Evolutionary conservation across 106 monocot genomes (phyloP), one percentile per base, ranked within the genome.

Genomic region (Cymbidium sinense): DNA sequence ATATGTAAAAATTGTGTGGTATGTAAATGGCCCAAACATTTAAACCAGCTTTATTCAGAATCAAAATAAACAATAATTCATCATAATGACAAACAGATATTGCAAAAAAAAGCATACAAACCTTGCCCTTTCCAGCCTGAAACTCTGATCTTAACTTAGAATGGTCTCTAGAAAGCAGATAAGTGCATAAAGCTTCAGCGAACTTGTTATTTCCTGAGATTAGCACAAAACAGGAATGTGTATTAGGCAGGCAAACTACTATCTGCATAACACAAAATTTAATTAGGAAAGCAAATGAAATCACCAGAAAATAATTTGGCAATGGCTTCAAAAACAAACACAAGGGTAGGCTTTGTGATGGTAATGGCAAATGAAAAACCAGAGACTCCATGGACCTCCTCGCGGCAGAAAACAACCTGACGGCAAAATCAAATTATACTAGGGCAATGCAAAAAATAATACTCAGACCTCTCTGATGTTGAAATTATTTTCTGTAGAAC

Each of bases 71-170:
- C 19, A 5, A 71, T 20, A 5, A 47, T 47, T 74, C 12, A 12
- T 74, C 1, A 43, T 37, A 74, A 27, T 25, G 47, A 3, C 0
- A 43, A 25, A 74, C 47, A 12, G 27, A 74, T 28, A 20, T 4
- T 28, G 27, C 10, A 28, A 8, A 17, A 28, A 27, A 7, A 44
- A 74, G 17, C 71, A 8, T 27, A 62, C 77, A 28, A 75, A 98
- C 94, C 96, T 92, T 94, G 54, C 90, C 88, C 54, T 92, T 98
- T 47, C 94, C 92, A 67, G 27, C 79, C 77, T 83, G 94, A 84
- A 94, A 88, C 81, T 94, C 90, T 30, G 64, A 78, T 50, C 90
- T 98, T 81, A 98, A 83, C 34, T 76, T 92, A 12, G 30, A 83
- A 79, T 84, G 77, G 76, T 94, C 94, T 35, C 96, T 85, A 20